Percentiles rank a stretch among this genome's conserved stretches.
Evolutionary conservation across 441 rosid genomes (phyloP).

Genomic region (Rhodomyrtus psidioides): DNA sequence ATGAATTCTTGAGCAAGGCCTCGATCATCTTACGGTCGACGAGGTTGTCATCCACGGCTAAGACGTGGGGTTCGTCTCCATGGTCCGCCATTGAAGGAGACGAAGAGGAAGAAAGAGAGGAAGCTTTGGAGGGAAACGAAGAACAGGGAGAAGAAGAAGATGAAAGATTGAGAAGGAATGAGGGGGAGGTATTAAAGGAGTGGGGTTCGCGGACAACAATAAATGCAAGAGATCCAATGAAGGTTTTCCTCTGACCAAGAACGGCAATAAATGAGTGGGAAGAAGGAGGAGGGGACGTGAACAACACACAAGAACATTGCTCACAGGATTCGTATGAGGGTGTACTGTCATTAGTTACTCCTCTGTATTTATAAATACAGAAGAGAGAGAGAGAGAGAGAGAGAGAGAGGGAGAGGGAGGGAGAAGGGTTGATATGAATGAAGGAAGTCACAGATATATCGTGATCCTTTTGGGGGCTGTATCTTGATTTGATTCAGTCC

Average conservation of each 20-base stretch:
- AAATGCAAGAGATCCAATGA: not conserved
- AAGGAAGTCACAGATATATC: constrained; percentile 53
- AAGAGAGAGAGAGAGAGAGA: not conserved
- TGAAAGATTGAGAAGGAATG: not conserved
- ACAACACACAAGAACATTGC: not conserved
- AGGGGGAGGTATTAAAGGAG: not conserved
- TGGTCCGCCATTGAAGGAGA: constrained; percentile 20
- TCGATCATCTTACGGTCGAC: constrained; percentile 71
- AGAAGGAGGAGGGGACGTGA: not conserved
- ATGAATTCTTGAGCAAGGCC: constrained; percentile 60
- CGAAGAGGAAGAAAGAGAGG: constrained; percentile 1
- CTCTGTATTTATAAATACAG: not conserved
- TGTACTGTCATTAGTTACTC: not conserved
- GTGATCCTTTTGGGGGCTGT: constrained; percentile 48
- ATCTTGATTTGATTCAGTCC: constrained; percentile 34
- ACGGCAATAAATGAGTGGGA: not conserved
- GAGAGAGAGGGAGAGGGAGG: not conserved
- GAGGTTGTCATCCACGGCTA: constrained; percentile 89
- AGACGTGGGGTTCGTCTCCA: constrained; percentile 54
- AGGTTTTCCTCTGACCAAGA: constrained; percentile 6
- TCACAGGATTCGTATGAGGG: constrained; percentile 32
- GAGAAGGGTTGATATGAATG: constrained; percentile 13
- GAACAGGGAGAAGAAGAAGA: not conserved
- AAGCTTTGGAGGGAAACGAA: not conserved
- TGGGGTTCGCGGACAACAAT: not conserved